Evolutionary conservation across 192 early-diverging fungal species (phyloP).

Genomic region (Rhizophlyctis rosea): DNA sequence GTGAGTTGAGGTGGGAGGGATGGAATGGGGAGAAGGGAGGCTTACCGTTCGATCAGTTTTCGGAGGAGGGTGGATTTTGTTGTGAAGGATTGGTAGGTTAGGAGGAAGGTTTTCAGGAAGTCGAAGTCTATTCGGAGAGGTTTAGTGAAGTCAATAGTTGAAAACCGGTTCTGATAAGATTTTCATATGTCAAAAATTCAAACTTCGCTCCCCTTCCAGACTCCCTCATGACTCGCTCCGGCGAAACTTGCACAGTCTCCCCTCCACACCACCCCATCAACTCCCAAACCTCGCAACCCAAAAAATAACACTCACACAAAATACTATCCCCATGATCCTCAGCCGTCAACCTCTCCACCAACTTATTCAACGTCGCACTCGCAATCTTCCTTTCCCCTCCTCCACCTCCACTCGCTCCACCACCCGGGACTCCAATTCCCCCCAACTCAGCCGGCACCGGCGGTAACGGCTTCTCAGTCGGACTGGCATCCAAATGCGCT

Average conservation of each 20-base stretch:
- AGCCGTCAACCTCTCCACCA: constrained; percentile 29
- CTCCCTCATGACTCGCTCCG: no score
- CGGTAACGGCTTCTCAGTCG: no score
- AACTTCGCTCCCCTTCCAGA: no score
- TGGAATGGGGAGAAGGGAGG: neutral
- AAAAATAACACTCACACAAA: no score
- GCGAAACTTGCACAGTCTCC: no score
- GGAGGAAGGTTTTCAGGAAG: constrained; percentile 40
- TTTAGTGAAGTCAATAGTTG: no score
- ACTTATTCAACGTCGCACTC: constrained; percentile 28
- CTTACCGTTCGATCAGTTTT: constrained; percentile 28
- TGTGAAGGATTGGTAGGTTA: constrained; percentile 44
- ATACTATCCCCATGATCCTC: constrained; percentile 29
- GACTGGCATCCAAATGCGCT: no score
- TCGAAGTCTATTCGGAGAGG: constrained; percentile 35
- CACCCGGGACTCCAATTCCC: no score
- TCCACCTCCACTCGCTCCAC: neutral
- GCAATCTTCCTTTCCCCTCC: neutral
- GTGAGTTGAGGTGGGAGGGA: constrained; percentile 26
- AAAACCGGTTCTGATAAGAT: neutral
- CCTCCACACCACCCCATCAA: no score
- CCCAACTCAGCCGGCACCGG: no score
- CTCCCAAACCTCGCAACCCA: no score
- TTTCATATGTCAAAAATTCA: neutral
- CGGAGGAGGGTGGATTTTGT: constrained; percentile 16